Evolutionary conservation across 345 rosid genomes (phyloP).

Genomic region (Citrus medica): DNA sequence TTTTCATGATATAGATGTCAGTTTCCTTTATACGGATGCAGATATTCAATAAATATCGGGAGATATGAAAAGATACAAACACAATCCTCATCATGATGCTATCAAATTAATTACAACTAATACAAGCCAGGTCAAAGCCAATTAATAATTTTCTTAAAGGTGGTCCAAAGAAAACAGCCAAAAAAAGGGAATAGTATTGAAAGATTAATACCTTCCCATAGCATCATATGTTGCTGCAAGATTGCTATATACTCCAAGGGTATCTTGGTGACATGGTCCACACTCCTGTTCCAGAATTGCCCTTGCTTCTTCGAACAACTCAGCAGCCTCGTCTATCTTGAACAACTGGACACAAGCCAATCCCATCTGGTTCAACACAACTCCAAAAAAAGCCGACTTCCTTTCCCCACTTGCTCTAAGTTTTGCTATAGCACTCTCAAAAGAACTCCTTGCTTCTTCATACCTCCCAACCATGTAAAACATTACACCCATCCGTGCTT

Average conservation of each 20-base stretch:
- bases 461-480: conserved; percentile 83
- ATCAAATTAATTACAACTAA: not conserved
- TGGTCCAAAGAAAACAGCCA: not conserved
- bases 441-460: conserved; percentile 85
- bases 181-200: not conserved
- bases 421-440: conserved; percentile 79
- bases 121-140: not conserved
- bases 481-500: conserved; percentile 99
- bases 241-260: conserved; percentile 94
- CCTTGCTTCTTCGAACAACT: conserved; percentile 93
- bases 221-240: conserved; percentile 99
- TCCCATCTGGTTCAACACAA: conserved; percentile 98
- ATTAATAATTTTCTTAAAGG: not conserved
- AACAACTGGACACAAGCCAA: conserved; percentile 96
- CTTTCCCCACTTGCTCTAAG: conserved; percentile 91
- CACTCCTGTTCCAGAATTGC: conserved; percentile 83
- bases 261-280: conserved; percentile 96
- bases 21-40: no score
- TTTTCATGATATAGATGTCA: no score
- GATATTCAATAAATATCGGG: not conserved
- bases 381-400: conserved; percentile 95
- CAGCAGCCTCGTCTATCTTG: conserved; percentile 95
- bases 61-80: not conserved
- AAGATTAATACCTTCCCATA: conserved; percentile 81
- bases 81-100: not conserved